Base-by-base conservation (phyloP, 2,329 filamentous ascomycete genomes). In the Ilyonectria sp. region DNA sequence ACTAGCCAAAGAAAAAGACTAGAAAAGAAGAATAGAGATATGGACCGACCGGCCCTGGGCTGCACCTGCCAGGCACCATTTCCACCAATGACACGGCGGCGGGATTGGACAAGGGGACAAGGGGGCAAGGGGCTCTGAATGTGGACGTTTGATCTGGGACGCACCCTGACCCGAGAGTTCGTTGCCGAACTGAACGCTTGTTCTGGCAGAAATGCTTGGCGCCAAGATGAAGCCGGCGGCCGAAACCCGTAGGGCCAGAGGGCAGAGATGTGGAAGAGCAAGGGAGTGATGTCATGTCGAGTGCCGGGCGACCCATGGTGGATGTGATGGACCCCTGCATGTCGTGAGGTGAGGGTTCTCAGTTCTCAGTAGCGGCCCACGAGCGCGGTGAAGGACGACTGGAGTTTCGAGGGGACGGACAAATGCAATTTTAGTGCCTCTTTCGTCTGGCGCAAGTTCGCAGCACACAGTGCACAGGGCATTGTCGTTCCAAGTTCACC, bases 281-380 rank as follows among this genome's bases (percentile, higher is more conserved):
- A 21, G 58, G 60, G 53, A 43, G 66, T 68, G 66, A 68, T 68
- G 66, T 68, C 66, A 68, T 68, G 31, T 50, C n/a, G 57, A 60
- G 46, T 35, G 44, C 43, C 21, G 44, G 44, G 33, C 21, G 47
- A 43, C 49, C 49, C 49, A 52, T 52, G 13, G 47, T 31, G 26
- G 29, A 33, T 21, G 10, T n/a, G 50, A 37, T 5, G 40, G 40
- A 43, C 40, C 31, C 50, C 50, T 53, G 50, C 50, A 21, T 53
- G 19, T 53, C 29, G 50, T 31, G n/a, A 21, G n/a, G 17, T 35
- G 33, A 33, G 10, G 50, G 50, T 35, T 53, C 8, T n/a, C 17
- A 43, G 50, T 35, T 53, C 8, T n/a, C 17, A 19, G 40, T n/a
- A 8, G n/a, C 7, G 15, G 37, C 15, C 37, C 15, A 43, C 37